Base-by-base conservation (phyloP, 495 filamentous ascomycete genomes). In the Tetracladium marchalianum region DNA sequence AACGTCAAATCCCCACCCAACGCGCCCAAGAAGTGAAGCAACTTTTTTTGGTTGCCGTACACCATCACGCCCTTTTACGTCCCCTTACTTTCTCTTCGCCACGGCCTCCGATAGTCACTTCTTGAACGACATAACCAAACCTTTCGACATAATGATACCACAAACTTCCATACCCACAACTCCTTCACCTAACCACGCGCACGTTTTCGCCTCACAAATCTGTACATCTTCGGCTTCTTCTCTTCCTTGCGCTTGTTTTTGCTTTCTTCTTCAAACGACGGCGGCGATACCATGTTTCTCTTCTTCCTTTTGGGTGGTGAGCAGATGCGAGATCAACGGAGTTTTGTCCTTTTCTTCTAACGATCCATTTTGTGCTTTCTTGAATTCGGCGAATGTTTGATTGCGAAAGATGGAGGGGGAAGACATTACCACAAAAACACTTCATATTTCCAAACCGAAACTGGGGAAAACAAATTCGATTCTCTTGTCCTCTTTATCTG, bases 1-100 rank as follows among this genome's bases (percentile, higher is more conserved):
- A 93, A 93, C 64, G 85, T 94, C 69, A 94, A 94, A 69, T 78
- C 80, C 24, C 73, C 73, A 42, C 73, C 83, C 39, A 66, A 69
- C 31, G 65, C 68, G 11, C 55, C 52, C 34, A 52, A 45, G 31
- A 76, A 75, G 56, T 73, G 64, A 51, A 43, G 38, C 31, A n/a
- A n/a, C n/a, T n/a, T n/a, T n/a, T n/a, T 27, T 27, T 27, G 22
- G 3, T 27, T 27, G 7, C 22, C 22, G 22, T n/a, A n/a, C n/a
- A n/a, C n/a, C n/a, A 27, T 27, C 22, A 27, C 22, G 22, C 22
- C 22, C 22, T 27, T 27, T 27, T 27, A 27, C 22, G 22, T 19
- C 27, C 41, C 6, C 7, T 9, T 24, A 3, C 35, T 32, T 22
- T 41, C 32, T 1, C 15, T 27, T 40, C 15, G 36, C 39, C 22